Percentiles rank a stretch among this genome's conserved stretches.
Conservation (phyloP, 805 yeast species). For the Priceomyces fermenticarens region DNA sequence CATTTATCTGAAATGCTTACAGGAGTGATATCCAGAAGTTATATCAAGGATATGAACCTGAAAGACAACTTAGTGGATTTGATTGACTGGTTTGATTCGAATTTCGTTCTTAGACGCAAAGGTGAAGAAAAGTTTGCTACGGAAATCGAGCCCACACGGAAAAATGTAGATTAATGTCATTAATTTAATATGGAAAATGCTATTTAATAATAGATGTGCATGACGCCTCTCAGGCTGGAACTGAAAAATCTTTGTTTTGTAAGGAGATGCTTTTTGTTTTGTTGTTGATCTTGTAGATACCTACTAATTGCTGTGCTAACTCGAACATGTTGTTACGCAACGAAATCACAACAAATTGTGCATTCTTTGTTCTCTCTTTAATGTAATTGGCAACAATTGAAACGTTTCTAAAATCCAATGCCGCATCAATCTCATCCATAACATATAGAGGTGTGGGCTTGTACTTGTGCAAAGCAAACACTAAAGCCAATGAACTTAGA, state of each 20-base stretch:
- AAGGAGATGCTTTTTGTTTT: slow-evolving; percentile 84
- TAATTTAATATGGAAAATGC: background rate
- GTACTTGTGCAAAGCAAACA: slow-evolving; percentile 92
- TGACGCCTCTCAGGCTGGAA: slow-evolving; percentile 1
- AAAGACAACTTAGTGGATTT: slow-evolving; percentile 56
- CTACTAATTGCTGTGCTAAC: slow-evolving; percentile 88
- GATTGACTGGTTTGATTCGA: slow-evolving; percentile 77
- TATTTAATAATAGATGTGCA: background rate
- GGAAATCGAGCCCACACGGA: slow-evolving; percentile 35
- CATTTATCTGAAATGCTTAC: slow-evolving; percentile 87
- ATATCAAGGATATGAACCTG: slow-evolving; percentile 58
- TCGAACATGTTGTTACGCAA: slow-evolving; percentile 97
- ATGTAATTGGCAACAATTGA: slow-evolving; percentile 97
- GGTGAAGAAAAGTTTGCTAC: slow-evolving; percentile 71
- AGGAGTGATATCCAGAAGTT: slow-evolving; percentile 34
- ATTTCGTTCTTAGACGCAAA: slow-evolving; percentile 62
- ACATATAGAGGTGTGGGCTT: slow-evolving; percentile 97
- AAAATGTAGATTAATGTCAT: slow-evolving; percentile 1
- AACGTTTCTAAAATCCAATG: slow-evolving; percentile 93
- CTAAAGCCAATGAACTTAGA: slow-evolving; percentile 87
- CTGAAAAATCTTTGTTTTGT: slow-evolving; percentile 55
- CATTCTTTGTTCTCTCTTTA: slow-evolving; percentile 91
- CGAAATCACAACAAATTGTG: slow-evolving; percentile 94
- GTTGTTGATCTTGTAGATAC: slow-evolving; percentile 89
- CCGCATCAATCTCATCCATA: slow-evolving; percentile 99